phyloP scores from a whole-genome alignment of 2,329 filamentous ascomycete species.

The Blastomyces percursus region DNA sequence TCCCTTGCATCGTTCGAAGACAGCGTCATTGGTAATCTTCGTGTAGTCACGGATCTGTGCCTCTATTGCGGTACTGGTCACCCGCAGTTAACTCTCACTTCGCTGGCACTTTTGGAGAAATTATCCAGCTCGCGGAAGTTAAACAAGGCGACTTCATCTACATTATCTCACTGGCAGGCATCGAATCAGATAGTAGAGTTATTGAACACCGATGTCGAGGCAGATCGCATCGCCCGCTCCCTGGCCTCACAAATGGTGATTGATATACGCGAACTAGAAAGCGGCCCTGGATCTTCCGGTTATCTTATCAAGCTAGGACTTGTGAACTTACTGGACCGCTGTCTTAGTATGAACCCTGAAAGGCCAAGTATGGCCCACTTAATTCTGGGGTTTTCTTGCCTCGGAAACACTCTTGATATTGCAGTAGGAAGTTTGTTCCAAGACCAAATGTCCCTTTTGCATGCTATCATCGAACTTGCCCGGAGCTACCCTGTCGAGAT shows the following conservation, averaged over 20 bases:
- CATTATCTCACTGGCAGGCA: conserved; percentile 50
- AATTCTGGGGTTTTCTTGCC: conserved; percentile 75
- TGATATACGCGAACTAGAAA: conserved; percentile 59
- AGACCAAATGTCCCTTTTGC: conserved; percentile 61
- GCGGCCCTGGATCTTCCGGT: conserved; percentile 55
- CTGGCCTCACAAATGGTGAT: conserved; percentile 57
- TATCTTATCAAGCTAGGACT: conserved; percentile 77
- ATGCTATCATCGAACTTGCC: conserved; percentile 63
- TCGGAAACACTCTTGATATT: conserved; percentile 57
- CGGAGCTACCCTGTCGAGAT: conserved; percentile 57
- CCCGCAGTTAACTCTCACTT: conserved; percentile 65
- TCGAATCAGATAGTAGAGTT: conserved; percentile 79
- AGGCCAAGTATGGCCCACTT: conserved; percentile 83
- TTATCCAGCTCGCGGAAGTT: conserved; percentile 76
- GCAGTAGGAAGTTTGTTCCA: conserved; percentile 60
- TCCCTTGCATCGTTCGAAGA: conserved; percentile 88
- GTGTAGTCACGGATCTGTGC: conserved; percentile 69
- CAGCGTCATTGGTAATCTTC: conserved; percentile 68
- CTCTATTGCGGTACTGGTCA: conserved; percentile 80
- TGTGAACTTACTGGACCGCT: conserved; percentile 73
- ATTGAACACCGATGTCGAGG: conserved; percentile 69
- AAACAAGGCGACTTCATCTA: conserved; percentile 56
- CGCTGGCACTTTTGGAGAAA: conserved; percentile 72
- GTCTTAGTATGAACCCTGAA: conserved; percentile 61
- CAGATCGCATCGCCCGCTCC: conserved; percentile 65